Conservation (phyloP, 1,139 yeast species). For the Wickerhamiella infanticola region DNA sequence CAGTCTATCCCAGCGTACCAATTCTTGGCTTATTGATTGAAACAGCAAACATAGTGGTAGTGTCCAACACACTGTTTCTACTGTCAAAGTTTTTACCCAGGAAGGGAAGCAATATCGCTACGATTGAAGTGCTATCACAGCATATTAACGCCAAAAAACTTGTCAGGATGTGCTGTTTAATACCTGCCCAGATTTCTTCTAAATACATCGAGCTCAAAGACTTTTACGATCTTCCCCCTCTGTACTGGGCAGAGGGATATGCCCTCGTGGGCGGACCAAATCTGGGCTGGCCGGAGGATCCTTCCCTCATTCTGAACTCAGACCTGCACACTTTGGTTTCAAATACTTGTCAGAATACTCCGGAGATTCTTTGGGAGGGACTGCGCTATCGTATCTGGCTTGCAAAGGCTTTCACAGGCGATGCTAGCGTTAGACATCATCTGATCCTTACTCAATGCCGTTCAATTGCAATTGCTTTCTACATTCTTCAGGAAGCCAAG, state of each 20-base stretch:
- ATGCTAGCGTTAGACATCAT: not conserved
- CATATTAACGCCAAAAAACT: not conserved
- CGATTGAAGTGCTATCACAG: not conserved
- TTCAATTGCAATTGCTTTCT: not conserved
- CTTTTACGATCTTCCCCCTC: not conserved
- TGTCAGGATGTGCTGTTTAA: not conserved
- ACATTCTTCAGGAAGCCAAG: not conserved
- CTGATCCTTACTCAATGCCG: not conserved
- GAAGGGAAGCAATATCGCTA: not conserved
- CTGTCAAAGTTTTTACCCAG: not conserved
- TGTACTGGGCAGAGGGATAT: not conserved
- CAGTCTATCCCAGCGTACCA: constrained; percentile 52
- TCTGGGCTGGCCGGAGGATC: not conserved
- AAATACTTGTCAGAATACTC: not conserved
- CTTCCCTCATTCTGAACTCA: not conserved
- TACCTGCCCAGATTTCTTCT: not conserved
- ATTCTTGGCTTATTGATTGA: constrained; percentile 36
- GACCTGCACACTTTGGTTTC: not conserved
- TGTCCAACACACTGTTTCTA: not conserved
- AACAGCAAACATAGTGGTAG: not conserved
- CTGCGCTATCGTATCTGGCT: not conserved
- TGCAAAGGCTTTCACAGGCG: not conserved
- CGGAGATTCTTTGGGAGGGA: not conserved
- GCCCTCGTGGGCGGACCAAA: not conserved
- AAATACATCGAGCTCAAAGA: not conserved